Conservation (phyloP, 129 eudicot species). For the Calendula officinalis region DNA sequence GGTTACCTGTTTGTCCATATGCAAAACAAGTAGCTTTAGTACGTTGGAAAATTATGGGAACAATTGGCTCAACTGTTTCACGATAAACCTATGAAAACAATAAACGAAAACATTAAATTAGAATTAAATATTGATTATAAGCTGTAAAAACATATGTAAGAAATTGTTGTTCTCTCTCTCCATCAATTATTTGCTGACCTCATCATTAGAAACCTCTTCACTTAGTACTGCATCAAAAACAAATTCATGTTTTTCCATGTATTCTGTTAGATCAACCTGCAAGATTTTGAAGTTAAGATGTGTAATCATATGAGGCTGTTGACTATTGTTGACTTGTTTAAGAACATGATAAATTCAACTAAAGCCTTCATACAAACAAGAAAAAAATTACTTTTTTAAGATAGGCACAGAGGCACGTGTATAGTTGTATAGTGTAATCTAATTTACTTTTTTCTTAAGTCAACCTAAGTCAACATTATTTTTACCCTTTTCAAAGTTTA, state of each 20-base stretch:
- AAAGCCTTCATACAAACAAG: background rate
- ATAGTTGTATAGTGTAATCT: background rate
- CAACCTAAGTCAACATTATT: background rate
- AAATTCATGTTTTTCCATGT: conserved; percentile 94
- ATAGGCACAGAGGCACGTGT: background rate
- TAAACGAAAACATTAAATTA: background rate
- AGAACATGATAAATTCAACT: background rate
- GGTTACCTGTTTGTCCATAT: conserved; percentile 94
- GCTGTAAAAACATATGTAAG: background rate
- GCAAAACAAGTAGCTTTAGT: conserved; percentile 99
- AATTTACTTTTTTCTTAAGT: too few species aligned
- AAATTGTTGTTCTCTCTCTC: background rate
- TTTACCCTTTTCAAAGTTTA: background rate
- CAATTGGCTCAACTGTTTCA: conserved; percentile 98
- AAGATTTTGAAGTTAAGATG: conserved; percentile 14
- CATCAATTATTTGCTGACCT: conserved; percentile 43
- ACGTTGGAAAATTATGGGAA: conserved; percentile 95
- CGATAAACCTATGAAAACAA: conserved; percentile 64
- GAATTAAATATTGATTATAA: background rate
- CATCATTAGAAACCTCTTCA: conserved; percentile 98
- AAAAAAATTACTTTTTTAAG: background rate
- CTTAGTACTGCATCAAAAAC: conserved; percentile 96
- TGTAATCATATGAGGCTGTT: conserved; percentile 8
- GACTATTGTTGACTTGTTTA: conserved; percentile 3
- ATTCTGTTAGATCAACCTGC: conserved; percentile 97